Evolutionary conservation across 2,329 filamentous ascomycete genomes (phyloP).

Genomic region (Alternaria arbusti): DNA sequence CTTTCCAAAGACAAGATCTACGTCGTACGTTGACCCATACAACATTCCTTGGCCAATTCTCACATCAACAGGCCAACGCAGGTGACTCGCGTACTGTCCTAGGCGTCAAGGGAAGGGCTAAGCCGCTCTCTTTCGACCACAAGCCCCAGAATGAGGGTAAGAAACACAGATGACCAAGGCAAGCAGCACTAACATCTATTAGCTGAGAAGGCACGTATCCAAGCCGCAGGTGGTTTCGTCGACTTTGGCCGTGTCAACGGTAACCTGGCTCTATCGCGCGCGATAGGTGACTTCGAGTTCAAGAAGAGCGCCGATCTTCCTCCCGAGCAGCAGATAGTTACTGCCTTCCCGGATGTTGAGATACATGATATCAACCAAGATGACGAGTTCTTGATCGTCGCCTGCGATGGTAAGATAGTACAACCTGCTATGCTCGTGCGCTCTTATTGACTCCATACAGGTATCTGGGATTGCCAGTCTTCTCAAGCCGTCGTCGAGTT

Average conservation of each 20-base stretch:
- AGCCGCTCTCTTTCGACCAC: conserved; percentile 98
- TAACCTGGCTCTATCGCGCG: conserved; percentile 93
- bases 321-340: conserved; percentile 98
- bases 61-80: conserved; percentile 77
- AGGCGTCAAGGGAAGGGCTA: conserved; percentile 95
- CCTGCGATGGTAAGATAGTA: conserved; percentile 49
- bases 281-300: conserved; percentile 99
- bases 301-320: conserved; percentile 98
- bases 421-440: not conserved
- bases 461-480: conserved; percentile 99
- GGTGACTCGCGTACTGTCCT: conserved; percentile 95
- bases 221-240: conserved; percentile 93
- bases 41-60: conserved; percentile 5
- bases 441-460: conserved; percentile 56
- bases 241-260: conserved; percentile 99
- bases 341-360: conserved; percentile 92
- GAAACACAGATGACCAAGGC: not conserved
- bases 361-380: conserved; percentile 89
- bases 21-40: conserved; percentile 71
- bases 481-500: conserved; percentile 98
- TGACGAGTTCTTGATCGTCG: conserved; percentile 76
- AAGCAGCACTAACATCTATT: conserved; percentile 27
- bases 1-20: conserved; percentile 92
- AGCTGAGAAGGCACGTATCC: conserved; percentile 97
- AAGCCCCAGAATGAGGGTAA: conserved; percentile 97